Evolutionary conservation across 495 filamentous ascomycete genomes (phyloP).

Genomic region (Neurospora tetrasperma): DNA sequence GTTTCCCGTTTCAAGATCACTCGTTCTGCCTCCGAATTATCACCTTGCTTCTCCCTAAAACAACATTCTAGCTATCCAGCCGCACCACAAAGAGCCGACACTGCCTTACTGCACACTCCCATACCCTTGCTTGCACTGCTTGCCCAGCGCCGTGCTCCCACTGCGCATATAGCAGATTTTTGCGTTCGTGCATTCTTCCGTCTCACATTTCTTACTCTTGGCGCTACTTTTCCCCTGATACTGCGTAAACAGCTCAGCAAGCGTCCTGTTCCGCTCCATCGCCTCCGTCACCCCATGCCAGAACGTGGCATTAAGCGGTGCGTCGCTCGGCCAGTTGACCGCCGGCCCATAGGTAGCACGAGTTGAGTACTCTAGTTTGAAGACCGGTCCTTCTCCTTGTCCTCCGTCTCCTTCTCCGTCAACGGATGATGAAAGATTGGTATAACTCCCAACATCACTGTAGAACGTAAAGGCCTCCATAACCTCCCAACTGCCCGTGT

Average conservation of each 20-base stretch:
- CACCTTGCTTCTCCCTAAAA: background rate
- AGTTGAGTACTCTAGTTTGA: conserved; percentile 46
- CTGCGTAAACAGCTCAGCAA: conserved; percentile 42
- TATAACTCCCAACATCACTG: conserved; percentile 36
- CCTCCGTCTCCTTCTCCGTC: conserved; percentile 3
- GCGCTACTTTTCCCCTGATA: conserved; percentile 45
- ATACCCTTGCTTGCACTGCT: conserved; percentile 41
- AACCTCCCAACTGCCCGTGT: conserved; percentile 40
- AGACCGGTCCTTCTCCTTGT: conserved; percentile 31
- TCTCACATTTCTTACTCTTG: conserved; percentile 42
- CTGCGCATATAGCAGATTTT: conserved; percentile 54
- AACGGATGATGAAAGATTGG: background rate
- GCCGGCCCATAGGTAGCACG: conserved; percentile 40
- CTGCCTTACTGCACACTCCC: conserved; percentile 15
- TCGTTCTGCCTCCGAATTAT: background rate
- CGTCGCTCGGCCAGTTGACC: conserved; percentile 34
- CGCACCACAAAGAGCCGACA: background rate
- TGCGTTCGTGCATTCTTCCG: conserved; percentile 35
- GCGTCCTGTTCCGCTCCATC: conserved; percentile 41
- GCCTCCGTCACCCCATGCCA: conserved; percentile 50
- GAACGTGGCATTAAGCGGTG: conserved; percentile 47
- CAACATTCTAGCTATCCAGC: background rate
- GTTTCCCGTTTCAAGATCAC: background rate
- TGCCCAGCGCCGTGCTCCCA: conserved; percentile 43
- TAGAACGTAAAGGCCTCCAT: conserved; percentile 43